phyloP scores from a whole-genome alignment of 495 filamentous ascomycete genomes.

The Penicillium cosmopolitanum region DNA sequence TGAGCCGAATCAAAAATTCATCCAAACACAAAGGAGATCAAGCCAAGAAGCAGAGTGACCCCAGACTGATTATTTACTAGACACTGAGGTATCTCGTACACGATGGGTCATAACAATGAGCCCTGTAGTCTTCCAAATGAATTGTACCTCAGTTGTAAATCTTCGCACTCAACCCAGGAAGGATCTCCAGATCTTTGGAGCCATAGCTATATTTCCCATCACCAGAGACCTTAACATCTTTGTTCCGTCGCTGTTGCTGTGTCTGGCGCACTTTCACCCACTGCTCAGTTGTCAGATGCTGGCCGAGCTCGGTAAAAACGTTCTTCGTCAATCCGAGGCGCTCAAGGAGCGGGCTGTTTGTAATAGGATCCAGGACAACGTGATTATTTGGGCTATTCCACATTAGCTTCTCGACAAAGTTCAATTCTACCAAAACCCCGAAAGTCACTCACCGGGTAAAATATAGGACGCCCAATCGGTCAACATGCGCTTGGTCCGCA shows the following conservation, averaged over 20 bases:
- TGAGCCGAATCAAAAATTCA: no score
- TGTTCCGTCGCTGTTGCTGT: constrained; percentile 47
- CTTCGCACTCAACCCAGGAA: constrained; percentile 49
- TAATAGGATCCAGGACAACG: constrained; percentile 45
- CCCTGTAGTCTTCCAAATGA: background rate
- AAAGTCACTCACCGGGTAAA: constrained; percentile 37
- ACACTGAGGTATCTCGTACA: no score
- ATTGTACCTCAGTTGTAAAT: constrained; percentile 41
- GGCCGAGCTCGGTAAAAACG: constrained; percentile 36
- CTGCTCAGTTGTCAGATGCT: constrained; percentile 39
- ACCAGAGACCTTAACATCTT: constrained; percentile 41
- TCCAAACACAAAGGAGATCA: no score
- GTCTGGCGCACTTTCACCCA: constrained; percentile 42
- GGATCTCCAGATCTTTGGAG: constrained; percentile 50
- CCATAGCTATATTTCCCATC: constrained; percentile 43
- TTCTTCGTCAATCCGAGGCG: constrained; percentile 43
- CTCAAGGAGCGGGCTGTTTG: constrained; percentile 46
- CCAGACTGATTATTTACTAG: no score
- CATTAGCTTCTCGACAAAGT: background rate
- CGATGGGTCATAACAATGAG: no score
- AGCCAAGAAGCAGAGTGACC: no score
- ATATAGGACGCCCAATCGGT: constrained; percentile 54
- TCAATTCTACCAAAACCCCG: background rate
- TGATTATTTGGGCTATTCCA: constrained; percentile 37
- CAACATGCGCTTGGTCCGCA: constrained; percentile 52